These are phyloP conservation scores for Sporothrix schenckii DNA, from an alignment of 2,329 filamentous ascomycete genomes.

Conservation along the genomic window DNA sequence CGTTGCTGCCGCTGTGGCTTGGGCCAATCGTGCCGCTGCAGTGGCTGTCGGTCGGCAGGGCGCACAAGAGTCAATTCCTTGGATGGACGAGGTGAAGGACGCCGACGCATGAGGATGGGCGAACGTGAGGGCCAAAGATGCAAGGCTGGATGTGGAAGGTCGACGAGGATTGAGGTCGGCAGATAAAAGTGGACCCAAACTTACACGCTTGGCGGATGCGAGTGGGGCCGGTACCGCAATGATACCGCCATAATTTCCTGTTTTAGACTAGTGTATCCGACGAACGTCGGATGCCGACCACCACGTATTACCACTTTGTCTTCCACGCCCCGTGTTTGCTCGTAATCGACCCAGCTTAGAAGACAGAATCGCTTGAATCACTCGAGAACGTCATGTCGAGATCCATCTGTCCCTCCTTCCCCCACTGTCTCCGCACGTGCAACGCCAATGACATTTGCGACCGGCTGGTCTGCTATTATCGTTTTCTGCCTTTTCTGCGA, in stretches of 20 bases:
- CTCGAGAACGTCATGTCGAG: neutral
- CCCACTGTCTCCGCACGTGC: neutral
- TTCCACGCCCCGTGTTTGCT: neutral
- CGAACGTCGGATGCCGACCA: conserved; percentile 5
- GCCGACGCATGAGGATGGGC: neutral
- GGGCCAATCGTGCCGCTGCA: conserved; percentile 64
- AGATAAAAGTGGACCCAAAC: conserved; percentile 6
- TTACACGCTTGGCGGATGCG: conserved; percentile 9
- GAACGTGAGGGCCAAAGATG: neutral
- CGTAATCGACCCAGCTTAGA: neutral
- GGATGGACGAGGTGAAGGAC: conserved; percentile 53
- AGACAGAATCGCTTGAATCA: conserved; percentile 1
- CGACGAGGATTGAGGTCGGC: neutral
- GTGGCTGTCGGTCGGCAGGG: conserved; percentile 65
- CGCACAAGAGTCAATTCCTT: conserved; percentile 68
- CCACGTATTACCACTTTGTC: neutral
- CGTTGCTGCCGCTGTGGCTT: conserved; percentile 61
- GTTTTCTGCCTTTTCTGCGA: no score
- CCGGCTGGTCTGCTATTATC: neutral
- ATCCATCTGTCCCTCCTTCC: neutral
- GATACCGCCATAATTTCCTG: neutral
- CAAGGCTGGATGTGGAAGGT: neutral
- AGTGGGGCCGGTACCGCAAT: conserved; percentile 15
- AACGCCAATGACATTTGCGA: neutral
- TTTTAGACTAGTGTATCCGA: conserved; percentile 26